Percentiles rank a stretch among this genome's conserved stretches.
Evolutionary conservation across 208 protist species (phyloP).

Genomic region (Leishmania martiniquensis): DNA sequence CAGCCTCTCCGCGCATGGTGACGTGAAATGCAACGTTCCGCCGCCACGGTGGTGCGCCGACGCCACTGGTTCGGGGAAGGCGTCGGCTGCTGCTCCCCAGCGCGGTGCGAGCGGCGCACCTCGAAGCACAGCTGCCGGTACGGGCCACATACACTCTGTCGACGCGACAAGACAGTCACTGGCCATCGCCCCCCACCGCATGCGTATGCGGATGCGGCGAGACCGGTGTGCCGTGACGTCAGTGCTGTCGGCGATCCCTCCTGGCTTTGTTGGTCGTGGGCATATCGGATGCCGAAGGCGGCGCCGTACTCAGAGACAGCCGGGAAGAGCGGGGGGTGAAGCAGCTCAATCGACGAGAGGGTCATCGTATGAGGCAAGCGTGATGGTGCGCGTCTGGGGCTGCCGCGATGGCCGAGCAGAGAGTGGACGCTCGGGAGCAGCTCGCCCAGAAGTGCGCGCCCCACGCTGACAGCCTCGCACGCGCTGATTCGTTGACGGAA

Average conservation of each 20-base stretch:
- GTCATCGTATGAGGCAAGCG: conserved; percentile 20
- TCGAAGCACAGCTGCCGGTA: conserved; percentile 55
- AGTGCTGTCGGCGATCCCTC: conserved; percentile 37
- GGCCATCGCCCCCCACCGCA: too few species aligned
- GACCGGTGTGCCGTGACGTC: conserved; percentile 21
- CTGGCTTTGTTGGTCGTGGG: too few species aligned
- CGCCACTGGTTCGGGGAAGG: conserved; percentile 48
- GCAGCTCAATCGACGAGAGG: conserved; percentile 47
- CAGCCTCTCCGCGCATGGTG: conserved; percentile 37
- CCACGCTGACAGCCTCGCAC: conserved; percentile 3
- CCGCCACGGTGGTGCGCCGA: conserved; percentile 53
- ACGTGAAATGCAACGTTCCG: conserved; percentile 69
- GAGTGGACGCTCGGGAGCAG: neutral
- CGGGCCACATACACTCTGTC: conserved; percentile 43
- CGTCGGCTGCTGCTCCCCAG: conserved; percentile 66
- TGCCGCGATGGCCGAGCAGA: neutral
- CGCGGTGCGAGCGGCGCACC: conserved; percentile 55
- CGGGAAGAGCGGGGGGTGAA: conserved; percentile 48
- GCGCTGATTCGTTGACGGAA: conserved; percentile 70
- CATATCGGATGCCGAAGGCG: too few species aligned
- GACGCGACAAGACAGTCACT: too few species aligned
- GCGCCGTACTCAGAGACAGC: conserved; percentile 50
- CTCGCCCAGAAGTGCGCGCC: neutral
- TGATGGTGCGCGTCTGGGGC: neutral
- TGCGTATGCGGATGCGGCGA: conserved; percentile 50